Percentiles rank a stretch among this genome's conserved stretches.
Evolutionary conservation across 495 filamentous ascomycete genomes (phyloP).

Genomic region (Trichoderma orchidacearum): DNA sequence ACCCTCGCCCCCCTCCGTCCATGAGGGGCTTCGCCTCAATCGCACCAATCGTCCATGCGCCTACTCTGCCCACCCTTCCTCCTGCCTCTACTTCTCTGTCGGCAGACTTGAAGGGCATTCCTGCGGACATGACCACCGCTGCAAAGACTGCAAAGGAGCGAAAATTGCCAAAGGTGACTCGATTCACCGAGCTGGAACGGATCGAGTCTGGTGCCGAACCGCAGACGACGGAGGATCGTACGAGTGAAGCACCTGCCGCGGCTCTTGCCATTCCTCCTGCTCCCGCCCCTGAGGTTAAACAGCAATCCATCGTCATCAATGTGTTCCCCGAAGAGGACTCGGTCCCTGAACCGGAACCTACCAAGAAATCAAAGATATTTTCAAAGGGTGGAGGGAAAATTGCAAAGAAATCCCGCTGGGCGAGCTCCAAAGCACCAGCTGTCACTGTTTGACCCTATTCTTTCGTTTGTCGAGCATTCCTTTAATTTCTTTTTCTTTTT

Average conservation of each 20-base stretch:
- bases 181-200: slow-evolving; percentile 11
- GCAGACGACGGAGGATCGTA: neutral
- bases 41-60: slow-evolving; percentile 10
- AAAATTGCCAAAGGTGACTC: slow-evolving; percentile 7
- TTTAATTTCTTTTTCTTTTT: neutral
- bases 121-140: neutral
- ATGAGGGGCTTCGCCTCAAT: slow-evolving; percentile 5
- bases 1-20: slow-evolving; percentile 4
- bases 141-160: neutral
- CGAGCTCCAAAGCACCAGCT: neutral
- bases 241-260: neutral
- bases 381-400: neutral
- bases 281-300: neutral
- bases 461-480: neutral
- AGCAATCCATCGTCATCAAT: neutral
- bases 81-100: neutral
- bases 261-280: neutral
- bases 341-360: neutral
- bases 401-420: neutral
- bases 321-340: slow-evolving; percentile 1
- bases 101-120: neutral
- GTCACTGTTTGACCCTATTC: neutral
- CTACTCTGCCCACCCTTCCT: slow-evolving; percentile 8
- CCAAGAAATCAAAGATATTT: neutral
- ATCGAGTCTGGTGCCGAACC: slow-evolving; percentile 10